Evolutionary conservation across 2,329 filamentous ascomycete genomes (phyloP).

Genomic region (Seiridium cupressi): DNA sequence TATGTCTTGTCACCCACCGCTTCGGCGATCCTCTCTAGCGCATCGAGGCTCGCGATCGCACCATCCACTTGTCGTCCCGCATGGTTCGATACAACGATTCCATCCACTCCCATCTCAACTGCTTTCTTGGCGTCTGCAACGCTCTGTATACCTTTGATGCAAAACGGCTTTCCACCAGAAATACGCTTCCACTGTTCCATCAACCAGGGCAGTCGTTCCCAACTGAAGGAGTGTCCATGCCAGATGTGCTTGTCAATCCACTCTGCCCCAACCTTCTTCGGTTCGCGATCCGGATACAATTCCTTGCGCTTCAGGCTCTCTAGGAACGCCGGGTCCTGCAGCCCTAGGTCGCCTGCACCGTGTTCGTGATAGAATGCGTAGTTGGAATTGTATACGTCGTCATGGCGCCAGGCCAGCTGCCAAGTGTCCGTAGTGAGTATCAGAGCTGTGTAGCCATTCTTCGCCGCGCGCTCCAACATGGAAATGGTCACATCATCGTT

Average conservation of each 20-base stretch:
- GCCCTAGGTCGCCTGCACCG: constrained; percentile 53
- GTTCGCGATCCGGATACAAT: constrained; percentile 50
- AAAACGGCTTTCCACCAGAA: constrained; percentile 56
- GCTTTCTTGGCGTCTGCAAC: constrained; percentile 55
- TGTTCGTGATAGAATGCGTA: constrained; percentile 63
- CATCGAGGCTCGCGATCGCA: constrained; percentile 57
- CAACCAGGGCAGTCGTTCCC: constrained; percentile 62
- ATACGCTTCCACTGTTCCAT: constrained; percentile 59
- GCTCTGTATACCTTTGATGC: constrained; percentile 62
- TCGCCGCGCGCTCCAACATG: constrained; percentile 50
- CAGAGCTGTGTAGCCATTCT: constrained; percentile 53
- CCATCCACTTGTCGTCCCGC: constrained; percentile 60
- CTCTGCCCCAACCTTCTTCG: constrained; percentile 52
- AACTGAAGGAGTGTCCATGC: constrained; percentile 62
- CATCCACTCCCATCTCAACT: constrained; percentile 44
- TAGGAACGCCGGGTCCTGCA: constrained; percentile 59
- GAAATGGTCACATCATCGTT: constrained; percentile 37
- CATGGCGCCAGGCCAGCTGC: constrained; percentile 61
- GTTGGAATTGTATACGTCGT: constrained; percentile 54
- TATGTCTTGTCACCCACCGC: constrained; percentile 29
- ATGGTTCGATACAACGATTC: constrained; percentile 56
- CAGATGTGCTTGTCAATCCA: constrained; percentile 64
- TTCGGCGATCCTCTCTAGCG: constrained; percentile 55
- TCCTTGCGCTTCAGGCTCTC: constrained; percentile 46
- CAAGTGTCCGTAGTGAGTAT: constrained; percentile 64